These are phyloP conservation scores for Suhomyces canberraensis DNA, from an alignment of 805 yeast genomes.

Conservation along the genomic window DNA sequence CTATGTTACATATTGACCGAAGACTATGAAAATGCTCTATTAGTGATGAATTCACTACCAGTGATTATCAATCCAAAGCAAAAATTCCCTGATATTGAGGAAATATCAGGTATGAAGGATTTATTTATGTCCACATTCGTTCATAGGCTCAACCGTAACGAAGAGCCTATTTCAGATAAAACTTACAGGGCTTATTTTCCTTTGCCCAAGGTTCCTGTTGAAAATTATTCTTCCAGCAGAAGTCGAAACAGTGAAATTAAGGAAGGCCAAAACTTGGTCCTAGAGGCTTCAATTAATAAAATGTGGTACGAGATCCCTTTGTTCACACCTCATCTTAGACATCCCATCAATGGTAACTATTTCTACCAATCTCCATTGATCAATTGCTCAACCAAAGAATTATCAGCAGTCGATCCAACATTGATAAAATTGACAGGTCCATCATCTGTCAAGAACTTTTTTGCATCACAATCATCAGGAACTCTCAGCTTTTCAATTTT, in stretches of 20 bases:
- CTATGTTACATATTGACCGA: constrained; percentile 54
- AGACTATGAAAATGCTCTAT: constrained; percentile 58
- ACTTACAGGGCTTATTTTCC: constrained; percentile 29
- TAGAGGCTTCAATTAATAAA: constrained; percentile 26
- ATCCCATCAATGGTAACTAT: constrained; percentile 33
- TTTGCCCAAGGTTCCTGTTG: constrained; percentile 14
- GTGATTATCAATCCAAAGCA: constrained; percentile 29
- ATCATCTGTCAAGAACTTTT: constrained; percentile 19
- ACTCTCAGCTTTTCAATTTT: constrained; percentile 23
- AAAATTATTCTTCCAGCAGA: constrained; percentile 3
- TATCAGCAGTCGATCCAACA: constrained; percentile 33
- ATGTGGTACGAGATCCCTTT: constrained; percentile 33
- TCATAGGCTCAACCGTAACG: constrained; percentile 13
- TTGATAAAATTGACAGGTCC: constrained; percentile 29
- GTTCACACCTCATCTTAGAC: constrained; percentile 29
- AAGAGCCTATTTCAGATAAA: constrained; percentile 27
- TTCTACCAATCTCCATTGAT: constrained; percentile 36
- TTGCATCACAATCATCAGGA: constrained; percentile 33
- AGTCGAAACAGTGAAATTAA: not conserved
- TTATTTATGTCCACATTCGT: constrained; percentile 20
- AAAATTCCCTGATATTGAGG: constrained; percentile 12
- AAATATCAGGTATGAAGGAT: constrained; percentile 25
- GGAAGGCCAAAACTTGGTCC: constrained; percentile 1
- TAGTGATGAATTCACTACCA: constrained; percentile 73
- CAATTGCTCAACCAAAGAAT: constrained; percentile 29